Conservation (phyloP, 371 early-diverging fungal species). For the Amoeboaphelidium occidentale region DNA sequence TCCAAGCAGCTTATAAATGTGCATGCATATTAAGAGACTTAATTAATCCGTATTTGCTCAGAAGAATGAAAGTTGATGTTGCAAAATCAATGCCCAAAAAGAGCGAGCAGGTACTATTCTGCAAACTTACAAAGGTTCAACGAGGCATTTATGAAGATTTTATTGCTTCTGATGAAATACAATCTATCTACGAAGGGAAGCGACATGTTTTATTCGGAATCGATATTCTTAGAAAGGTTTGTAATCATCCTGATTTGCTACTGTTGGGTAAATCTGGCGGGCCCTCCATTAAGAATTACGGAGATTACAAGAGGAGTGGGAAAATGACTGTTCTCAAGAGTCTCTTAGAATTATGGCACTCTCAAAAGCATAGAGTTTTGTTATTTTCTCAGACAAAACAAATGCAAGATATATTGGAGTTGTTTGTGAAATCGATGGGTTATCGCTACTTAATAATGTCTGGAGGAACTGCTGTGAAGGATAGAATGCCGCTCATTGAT, state of each 20-base stretch:
- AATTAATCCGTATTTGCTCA: conserved; percentile 77
- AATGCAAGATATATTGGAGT: conserved; percentile 85
- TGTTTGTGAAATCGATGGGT: conserved; percentile 20
- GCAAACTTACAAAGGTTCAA: conserved; percentile 59
- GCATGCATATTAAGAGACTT: conserved; percentile 68
- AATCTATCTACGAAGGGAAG: conserved; percentile 50
- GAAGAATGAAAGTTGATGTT: conserved; percentile 82
- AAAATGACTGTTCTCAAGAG: conserved; percentile 71
- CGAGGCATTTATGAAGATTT: conserved; percentile 45
- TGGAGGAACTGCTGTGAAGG: conserved; percentile 66
- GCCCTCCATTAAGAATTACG: background rate
- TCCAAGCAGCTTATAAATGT: conserved; percentile 77
- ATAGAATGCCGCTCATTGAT: conserved; percentile 57
- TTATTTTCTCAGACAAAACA: conserved; percentile 89
- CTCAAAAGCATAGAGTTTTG: conserved; percentile 59
- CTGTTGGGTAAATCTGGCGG: conserved; percentile 1
- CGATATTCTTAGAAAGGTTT: conserved; percentile 82
- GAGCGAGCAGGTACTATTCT: conserved; percentile 72
- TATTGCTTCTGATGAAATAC: conserved; percentile 38
- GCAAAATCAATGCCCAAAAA: conserved; percentile 76
- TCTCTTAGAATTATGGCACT: conserved; percentile 61
- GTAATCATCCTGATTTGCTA: conserved; percentile 81
- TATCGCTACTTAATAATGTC: conserved; percentile 74
- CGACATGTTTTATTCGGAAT: conserved; percentile 71
- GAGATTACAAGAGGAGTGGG: conserved; percentile 25